These are phyloP conservation scores for Cladosporium halotolerans DNA, from an alignment of 2,329 filamentous ascomycete species.

Conservation along the genomic window DNA sequence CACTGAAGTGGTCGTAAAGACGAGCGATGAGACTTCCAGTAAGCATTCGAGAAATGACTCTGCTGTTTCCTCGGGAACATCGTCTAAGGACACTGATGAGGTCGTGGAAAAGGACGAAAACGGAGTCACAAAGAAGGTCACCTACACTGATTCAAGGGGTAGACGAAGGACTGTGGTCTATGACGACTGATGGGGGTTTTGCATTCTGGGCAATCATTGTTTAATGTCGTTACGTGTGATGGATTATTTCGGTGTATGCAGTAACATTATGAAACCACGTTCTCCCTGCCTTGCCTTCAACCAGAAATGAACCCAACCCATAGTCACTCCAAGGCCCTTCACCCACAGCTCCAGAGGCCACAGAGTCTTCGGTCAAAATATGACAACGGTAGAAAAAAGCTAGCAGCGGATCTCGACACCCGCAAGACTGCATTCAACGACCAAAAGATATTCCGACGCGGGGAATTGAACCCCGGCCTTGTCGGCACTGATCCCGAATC, in stretches of 20 bases:
- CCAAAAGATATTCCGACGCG: background rate
- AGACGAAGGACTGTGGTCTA: constrained; percentile 6
- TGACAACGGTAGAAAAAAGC: no score
- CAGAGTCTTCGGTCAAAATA: no score
- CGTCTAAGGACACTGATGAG: background rate
- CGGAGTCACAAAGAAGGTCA: background rate
- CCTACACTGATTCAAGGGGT: constrained; percentile 1
- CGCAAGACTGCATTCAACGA: no score
- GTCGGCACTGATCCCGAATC: background rate
- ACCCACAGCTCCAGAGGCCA: no score
- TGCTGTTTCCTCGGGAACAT: background rate
- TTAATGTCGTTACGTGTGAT: no score
- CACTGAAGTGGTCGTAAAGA: background rate
- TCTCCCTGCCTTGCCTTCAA: no score
- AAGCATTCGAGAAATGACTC: background rate
- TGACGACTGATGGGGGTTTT: background rate
- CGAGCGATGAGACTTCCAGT: background rate
- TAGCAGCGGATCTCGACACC: no score
- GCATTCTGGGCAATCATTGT: no score
- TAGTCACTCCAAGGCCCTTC: no score
- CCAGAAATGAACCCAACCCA: no score
- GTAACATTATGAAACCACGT: no score
- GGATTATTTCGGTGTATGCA: no score
- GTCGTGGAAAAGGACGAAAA: background rate
- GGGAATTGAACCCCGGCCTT: background rate